A percentile compares a stretch with the other conserved stretches of the same genome.
These are phyloP conservation scores for Eimeria maxima DNA, from an alignment of 169 alveolate genomes.

Conservation along the genomic window DNA sequence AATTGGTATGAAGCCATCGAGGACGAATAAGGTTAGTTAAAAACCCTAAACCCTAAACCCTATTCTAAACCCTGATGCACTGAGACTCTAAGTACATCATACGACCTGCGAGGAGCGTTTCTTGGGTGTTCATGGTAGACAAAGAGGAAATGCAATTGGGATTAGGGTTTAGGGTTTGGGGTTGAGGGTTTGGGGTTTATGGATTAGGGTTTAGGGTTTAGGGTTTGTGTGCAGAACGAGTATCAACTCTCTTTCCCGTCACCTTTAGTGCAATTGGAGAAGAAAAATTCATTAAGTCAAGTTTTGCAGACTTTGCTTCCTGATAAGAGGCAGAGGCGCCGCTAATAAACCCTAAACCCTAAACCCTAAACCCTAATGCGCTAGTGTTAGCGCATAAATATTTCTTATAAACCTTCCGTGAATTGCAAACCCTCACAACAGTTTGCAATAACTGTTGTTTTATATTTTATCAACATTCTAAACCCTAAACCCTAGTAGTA, in stretches of 20 bases:
- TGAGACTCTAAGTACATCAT: too few species aligned
- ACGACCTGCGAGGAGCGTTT: too few species aligned
- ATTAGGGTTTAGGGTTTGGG: background rate
- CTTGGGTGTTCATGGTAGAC: too few species aligned
- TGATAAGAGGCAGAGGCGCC: constrained; percentile 17
- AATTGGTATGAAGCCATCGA: constrained; percentile 30
- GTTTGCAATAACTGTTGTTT: too few species aligned
- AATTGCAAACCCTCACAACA: background rate
- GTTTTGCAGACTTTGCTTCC: background rate
- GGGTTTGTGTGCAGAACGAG: constrained; percentile 39
- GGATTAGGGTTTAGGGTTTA: constrained; percentile 49
- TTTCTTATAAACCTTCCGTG: background rate
- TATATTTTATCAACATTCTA: too few species aligned
- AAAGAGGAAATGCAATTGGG: background rate
- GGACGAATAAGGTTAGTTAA: background rate
- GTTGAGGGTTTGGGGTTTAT: background rate
- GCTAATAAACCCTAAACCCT: constrained; percentile 62
- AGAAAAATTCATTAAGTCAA: background rate
- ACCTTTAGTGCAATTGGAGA: constrained; percentile 22
- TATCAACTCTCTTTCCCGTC: constrained; percentile 41
- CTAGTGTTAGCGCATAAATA: background rate
- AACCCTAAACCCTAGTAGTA: constrained; percentile 6
- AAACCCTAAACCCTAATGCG: background rate
- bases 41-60: too few species aligned
- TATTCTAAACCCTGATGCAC: background rate